These are phyloP conservation scores for Knoxdaviesia capensis DNA, from an alignment of 2,329 filamentous ascomycete species.

Conservation along the genomic window DNA sequence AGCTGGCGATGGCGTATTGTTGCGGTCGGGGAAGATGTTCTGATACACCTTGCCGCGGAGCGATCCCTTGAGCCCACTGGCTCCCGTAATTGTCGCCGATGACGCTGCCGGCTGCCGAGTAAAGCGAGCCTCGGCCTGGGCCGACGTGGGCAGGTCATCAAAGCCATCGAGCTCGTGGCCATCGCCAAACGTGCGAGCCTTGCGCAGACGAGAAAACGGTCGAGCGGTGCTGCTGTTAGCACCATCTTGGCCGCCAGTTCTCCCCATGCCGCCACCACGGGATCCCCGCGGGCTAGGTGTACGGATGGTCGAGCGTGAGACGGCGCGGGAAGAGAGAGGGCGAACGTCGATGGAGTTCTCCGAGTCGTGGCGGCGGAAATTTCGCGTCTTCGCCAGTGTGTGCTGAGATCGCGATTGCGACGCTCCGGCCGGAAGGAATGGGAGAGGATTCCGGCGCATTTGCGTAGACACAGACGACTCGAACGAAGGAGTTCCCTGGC, in stretches of 20 bases:
- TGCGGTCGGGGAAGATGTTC: slow-evolving; percentile 32
- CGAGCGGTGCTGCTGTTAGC: background rate
- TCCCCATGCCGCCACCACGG: slow-evolving; percentile 7
- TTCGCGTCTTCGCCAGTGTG: slow-evolving; percentile 48
- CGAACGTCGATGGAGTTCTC: slow-evolving; percentile 43
- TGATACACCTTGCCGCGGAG: slow-evolving; percentile 36
- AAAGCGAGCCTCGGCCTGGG: slow-evolving; percentile 60
- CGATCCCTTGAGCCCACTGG: slow-evolving; percentile 43
- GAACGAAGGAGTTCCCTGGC: slow-evolving; percentile 7
- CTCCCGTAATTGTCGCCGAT: slow-evolving; percentile 8
- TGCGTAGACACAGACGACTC: slow-evolving; percentile 14
- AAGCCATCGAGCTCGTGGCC: slow-evolving; percentile 84
- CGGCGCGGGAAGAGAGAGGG: slow-evolving; percentile 28
- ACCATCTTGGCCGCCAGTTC: slow-evolving; percentile 3
- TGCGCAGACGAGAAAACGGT: slow-evolving; percentile 7
- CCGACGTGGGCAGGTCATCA: slow-evolving; percentile 84
- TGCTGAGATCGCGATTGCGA: slow-evolving; percentile 62
- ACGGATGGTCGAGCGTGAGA: slow-evolving; percentile 36
- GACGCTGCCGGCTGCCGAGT: slow-evolving; percentile 49
- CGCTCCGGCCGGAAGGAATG: slow-evolving; percentile 63
- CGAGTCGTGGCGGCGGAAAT: slow-evolving; percentile 65
- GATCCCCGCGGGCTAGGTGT: slow-evolving; percentile 37
- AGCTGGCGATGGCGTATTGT: slow-evolving; percentile 29
- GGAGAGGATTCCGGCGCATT: slow-evolving; percentile 38
- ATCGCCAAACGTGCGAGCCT: slow-evolving; percentile 49